Base-by-base conservation (phyloP, 192 early-diverging fungal genomes). In the Dimargaris cristalligena region DNA sequence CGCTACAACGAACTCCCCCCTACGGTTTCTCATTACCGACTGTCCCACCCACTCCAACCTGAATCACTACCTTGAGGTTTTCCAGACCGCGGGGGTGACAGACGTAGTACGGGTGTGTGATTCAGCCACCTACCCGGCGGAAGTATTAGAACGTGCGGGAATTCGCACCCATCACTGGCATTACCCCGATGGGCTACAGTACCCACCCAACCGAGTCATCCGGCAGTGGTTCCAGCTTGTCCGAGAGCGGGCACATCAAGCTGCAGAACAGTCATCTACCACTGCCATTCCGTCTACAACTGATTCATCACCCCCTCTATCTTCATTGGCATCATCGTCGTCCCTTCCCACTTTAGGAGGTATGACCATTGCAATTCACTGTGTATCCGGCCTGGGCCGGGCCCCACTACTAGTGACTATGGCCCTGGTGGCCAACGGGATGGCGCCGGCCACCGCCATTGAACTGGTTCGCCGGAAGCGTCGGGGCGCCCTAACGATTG, bases 1-100 rank as follows among this genome's bases (percentile, higher is more conserved):
- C n/a, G n/a, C n/a, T n/a, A n/a, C n/a, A n/a, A n/a, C n/a, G n/a
- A n/a, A n/a, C n/a, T n/a, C n/a, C n/a, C n/a, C n/a, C n/a, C n/a
- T n/a, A n/a, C n/a, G n/a, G n/a, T 96, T 96, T 65, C 72, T 96
- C 47, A 89, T 96, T 65, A 80, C 92, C 60, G 92, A 96, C 66
- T 94, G 91, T 58, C 92, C 92, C 6, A 89, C 88, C 14, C 80
- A 84, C 60, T 79, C 80, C 45, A 91, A 83, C 6, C 69, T 96
- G 14, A 74, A 79, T 3, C 74, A 78, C 34, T 92, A 91, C 62
- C 58, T 92, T 25, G 71, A 75, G 65, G 83, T 89, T 62, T 75
- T 92, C 66, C 77, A 76, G 44, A 67, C 75, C 22, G 69, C 81
- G 52, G 76, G 82, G 61, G 91, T 92, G 13, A 86, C 85, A 6